These are phyloP conservation scores for Apiospora aurea DNA, from an alignment of 2,329 filamentous ascomycete genomes.

Conservation along the genomic window DNA sequence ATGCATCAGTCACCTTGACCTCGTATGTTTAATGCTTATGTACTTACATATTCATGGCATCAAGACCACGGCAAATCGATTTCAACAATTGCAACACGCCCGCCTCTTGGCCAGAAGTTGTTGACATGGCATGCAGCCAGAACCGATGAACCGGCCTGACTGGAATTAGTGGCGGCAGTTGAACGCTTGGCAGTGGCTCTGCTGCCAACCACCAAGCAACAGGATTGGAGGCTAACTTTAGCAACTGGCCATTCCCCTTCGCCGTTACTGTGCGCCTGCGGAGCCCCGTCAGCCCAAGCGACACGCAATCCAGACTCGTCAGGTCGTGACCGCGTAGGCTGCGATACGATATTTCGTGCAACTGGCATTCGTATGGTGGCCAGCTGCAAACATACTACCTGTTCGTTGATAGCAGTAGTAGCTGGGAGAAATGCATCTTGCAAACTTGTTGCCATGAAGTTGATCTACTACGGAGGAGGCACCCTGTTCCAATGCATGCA, in stretches of 20 bases:
- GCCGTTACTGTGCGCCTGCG: slow-evolving; percentile 4
- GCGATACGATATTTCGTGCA: neutral
- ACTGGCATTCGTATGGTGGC: neutral
- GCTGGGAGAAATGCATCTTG: neutral
- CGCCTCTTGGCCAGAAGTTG: neutral
- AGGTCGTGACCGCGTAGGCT: neutral
- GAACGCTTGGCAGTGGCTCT: slow-evolving; percentile 3
- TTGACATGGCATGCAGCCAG: neutral
- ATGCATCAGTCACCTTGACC: neutral
- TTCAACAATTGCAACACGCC: neutral
- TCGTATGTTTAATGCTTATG: neutral
- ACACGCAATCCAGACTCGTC: slow-evolving; percentile 5
- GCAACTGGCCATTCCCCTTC: neutral
- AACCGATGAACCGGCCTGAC: neutral
- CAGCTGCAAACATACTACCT: neutral
- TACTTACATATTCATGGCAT: neutral
- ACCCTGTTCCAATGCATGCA: neutral
- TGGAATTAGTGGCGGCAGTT: slow-evolving; percentile 9
- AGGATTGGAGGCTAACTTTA: slow-evolving; percentile 14
- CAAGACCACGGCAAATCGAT: neutral
- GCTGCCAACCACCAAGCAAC: slow-evolving; percentile 1
- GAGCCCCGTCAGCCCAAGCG: slow-evolving; percentile 4
- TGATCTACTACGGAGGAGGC: neutral
- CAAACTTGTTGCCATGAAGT: neutral
- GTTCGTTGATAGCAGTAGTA: neutral